These are phyloP conservation scores for Agaricus subrufescens DNA, from an alignment of 768 basidiomycete species.

Conservation along the genomic window DNA sequence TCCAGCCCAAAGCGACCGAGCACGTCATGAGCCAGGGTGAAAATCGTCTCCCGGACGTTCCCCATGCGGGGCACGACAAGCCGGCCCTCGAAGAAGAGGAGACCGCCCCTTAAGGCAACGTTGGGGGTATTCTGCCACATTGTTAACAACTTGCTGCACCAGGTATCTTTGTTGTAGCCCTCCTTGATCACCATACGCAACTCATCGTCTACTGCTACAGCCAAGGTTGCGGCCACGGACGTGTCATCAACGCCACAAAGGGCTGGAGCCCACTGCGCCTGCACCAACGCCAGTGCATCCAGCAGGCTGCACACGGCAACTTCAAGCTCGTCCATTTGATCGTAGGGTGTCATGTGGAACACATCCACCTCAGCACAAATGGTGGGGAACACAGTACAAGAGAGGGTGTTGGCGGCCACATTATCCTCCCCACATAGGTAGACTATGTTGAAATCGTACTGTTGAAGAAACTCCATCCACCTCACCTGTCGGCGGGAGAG, in stretches of 20 bases:
- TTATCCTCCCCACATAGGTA: too few species aligned
- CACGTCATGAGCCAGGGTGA: conserved; percentile 22
- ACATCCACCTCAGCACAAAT: too few species aligned
- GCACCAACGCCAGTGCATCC: too few species aligned
- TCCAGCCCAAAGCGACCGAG: conserved; percentile 31
- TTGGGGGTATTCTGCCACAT: background rate
- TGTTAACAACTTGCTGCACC: background rate
- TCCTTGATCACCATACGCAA: background rate
- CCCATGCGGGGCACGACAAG: conserved; percentile 18
- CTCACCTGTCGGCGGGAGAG: conserved; percentile 23
- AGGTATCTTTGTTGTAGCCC: background rate
- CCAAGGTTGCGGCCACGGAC: background rate
- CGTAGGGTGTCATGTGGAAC: too few species aligned
- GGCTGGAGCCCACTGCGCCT: too few species aligned
- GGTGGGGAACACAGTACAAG: too few species aligned
- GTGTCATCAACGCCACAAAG: too few species aligned
- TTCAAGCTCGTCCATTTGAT: conserved; percentile 23
- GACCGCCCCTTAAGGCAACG: conserved; percentile 6
- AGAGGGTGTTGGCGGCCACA: too few species aligned
- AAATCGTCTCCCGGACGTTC: conserved; percentile 18
- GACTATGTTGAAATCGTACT: too few species aligned
- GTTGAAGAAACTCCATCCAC: conserved; percentile 27
- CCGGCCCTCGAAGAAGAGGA: conserved; percentile 19
- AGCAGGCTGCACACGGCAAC: conserved; percentile 20
- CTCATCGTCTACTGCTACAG: background rate